These are phyloP conservation scores for Hyparrhenia diplandra DNA, from an alignment of 176 grass and related monocot genomes.

Conservation along the genomic window DNA sequence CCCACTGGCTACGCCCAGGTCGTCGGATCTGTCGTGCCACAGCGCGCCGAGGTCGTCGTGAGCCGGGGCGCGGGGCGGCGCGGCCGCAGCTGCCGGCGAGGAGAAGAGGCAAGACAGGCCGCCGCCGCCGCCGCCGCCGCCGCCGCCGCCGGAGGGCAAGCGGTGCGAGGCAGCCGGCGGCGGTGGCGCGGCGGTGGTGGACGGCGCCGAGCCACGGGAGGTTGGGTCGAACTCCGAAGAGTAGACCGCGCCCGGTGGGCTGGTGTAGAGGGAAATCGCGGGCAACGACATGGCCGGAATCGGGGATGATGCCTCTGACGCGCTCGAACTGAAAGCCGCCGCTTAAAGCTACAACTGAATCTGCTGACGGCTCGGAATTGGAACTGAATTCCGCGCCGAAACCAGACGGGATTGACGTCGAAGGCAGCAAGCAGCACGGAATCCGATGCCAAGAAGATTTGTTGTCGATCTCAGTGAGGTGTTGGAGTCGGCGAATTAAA, in stretches of 20 bases:
- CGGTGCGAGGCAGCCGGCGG: slow-evolving; percentile 23
- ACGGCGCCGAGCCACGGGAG: slow-evolving; percentile 39
- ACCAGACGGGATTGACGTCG: background rate
- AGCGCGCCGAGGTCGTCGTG: slow-evolving; percentile 45
- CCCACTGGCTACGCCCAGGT: slow-evolving; percentile 32
- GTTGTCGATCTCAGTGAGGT: background rate
- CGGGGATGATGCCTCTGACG: slow-evolving; percentile 10
- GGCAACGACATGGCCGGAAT: slow-evolving; percentile 47
- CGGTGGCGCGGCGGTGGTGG: slow-evolving; percentile 35
- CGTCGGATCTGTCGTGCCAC: slow-evolving; percentile 58
- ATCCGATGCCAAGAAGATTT: background rate
- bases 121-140: slow-evolving; percentile 20
- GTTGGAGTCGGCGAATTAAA: slow-evolving; percentile 30
- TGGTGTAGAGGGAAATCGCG: slow-evolving; percentile 76
- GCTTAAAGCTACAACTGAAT: background rate
- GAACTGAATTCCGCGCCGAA: background rate
- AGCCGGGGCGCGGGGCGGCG: slow-evolving; percentile 28
- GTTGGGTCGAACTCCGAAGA: slow-evolving; percentile 44
- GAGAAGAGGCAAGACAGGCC: slow-evolving; percentile 82
- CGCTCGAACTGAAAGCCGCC: background rate
- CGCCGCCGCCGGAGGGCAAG: slow-evolving; percentile 25
- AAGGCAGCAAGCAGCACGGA: background rate
- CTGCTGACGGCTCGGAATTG: background rate
- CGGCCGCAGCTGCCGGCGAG: slow-evolving; percentile 31
- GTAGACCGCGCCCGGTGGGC: slow-evolving; percentile 45